phyloP scores from a whole-genome alignment of 495 filamentous ascomycete species.

The Aspergillus cavernicola region DNA sequence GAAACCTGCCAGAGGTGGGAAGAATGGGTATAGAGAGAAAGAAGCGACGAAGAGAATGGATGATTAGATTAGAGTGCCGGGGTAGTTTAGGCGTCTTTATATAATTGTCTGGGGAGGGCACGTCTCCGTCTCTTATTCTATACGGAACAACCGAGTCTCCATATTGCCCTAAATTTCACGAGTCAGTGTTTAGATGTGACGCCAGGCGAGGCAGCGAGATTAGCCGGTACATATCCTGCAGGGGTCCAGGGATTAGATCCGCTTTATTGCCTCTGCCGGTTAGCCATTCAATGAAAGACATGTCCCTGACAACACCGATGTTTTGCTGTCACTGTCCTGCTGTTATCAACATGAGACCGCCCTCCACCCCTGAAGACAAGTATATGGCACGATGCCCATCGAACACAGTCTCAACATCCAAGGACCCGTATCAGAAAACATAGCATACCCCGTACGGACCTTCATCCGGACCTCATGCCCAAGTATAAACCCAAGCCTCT shows the following conservation, averaged over 20 bases:
- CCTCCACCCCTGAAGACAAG: too few relatives aligned
- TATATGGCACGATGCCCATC: too few relatives aligned
- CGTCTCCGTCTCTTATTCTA: neutral
- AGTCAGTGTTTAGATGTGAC: neutral
- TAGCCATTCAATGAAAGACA: neutral
- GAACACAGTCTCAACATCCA: too few relatives aligned
- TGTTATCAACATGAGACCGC: too few relatives aligned
- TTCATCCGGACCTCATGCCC: neutral
- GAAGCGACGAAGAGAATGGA: neutral
- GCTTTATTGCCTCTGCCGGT: neutral
- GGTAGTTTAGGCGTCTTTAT: neutral
- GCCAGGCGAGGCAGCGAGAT: neutral
- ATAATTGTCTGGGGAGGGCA: neutral
- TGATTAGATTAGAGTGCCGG: neutral
- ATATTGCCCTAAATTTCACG: neutral
- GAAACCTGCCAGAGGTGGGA: neutral
- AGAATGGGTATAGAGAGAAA: neutral
- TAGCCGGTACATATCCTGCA: neutral
- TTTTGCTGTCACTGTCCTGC: too few relatives aligned
- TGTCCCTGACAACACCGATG: neutral
- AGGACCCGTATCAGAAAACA: too few relatives aligned
- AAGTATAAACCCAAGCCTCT: neutral
- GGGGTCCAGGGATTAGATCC: slow-evolving; percentile 1
- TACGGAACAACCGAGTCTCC: neutral
- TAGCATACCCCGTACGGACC: neutral